A percentile compares a stretch with the other conserved stretches of the same genome.
Evolutionary conservation across 495 filamentous ascomycete genomes (phyloP).

Genomic region (Penicillium pancosmium): DNA sequence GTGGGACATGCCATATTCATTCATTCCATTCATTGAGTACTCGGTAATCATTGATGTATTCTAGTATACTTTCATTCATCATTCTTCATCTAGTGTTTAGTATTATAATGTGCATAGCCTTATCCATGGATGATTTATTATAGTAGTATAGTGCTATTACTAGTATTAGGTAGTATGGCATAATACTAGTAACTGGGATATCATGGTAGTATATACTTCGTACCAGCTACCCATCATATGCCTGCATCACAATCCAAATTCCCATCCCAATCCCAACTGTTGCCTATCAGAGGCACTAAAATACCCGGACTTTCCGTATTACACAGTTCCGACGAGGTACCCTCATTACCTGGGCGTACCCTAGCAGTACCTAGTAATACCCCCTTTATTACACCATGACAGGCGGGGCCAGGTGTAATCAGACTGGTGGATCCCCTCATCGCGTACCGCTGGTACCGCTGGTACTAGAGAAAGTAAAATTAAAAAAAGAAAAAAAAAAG

Average conservation of each 20-base stretch:
- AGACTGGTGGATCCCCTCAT: not conserved
- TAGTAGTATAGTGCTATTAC: not conserved
- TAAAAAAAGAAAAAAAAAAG: not conserved
- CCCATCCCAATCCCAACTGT: constrained; percentile 2
- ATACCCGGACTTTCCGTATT: constrained; percentile 19
- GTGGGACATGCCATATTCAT: not conserved
- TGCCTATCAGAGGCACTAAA: constrained; percentile 20
- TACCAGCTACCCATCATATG: too few species aligned
- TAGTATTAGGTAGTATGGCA: not conserved
- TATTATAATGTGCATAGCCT: too few species aligned
- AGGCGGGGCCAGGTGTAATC: constrained; percentile 17
- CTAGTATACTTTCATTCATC: too few species aligned
- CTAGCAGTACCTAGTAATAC: not conserved
- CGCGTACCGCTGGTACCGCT: not conserved
- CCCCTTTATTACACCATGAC: constrained; percentile 21
- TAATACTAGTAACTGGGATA: too few species aligned
- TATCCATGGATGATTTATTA: too few species aligned
- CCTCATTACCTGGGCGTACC: not conserved
- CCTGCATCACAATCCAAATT: not conserved
- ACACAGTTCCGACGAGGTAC: constrained; percentile 23
- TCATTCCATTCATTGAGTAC: not conserved
- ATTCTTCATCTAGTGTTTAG: too few species aligned
- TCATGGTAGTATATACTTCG: too few species aligned
- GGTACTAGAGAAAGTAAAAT: not conserved
- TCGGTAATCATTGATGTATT: too few species aligned